These are phyloP conservation scores for Naegleria lovaniensis DNA, from an alignment of 208 protist genomes.

Conservation along the genomic window DNA sequence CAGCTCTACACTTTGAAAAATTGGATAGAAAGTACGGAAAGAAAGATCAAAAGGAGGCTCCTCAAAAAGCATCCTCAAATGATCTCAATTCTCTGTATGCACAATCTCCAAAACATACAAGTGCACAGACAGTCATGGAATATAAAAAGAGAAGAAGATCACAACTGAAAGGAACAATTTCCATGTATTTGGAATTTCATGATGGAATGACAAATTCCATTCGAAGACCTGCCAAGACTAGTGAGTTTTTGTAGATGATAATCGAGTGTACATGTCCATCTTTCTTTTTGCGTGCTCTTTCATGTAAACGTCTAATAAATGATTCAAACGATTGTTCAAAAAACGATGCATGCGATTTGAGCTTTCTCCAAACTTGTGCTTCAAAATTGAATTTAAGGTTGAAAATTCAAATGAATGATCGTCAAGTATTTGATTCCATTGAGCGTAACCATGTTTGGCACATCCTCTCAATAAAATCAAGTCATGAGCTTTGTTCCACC, in stretches of 20 bases:
- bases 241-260: conserved; percentile 3
- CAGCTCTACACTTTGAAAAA: not conserved
- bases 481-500: not conserved
- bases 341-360: too few relatives aligned
- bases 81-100: not conserved
- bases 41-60: not conserved
- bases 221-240: not conserved
- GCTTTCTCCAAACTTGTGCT: too few relatives aligned
- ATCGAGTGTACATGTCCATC: too few relatives aligned
- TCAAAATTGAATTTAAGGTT: not conserved
- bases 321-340: too few relatives aligned
- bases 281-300: too few relatives aligned
- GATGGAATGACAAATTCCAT: conserved; percentile 1
- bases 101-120: too few relatives aligned
- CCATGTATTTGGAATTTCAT: conserved; percentile 9
- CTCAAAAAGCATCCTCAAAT: not conserved
- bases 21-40: not conserved
- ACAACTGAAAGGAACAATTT: not conserved
- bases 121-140: too few relatives aligned
- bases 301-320: too few relatives aligned
- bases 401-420: not conserved
- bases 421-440: not conserved
- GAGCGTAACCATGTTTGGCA: not conserved
- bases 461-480: not conserved
- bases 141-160: not conserved